Base-by-base conservation (phyloP, 768 basidiomycete genomes). In the Imleria badia region DNA sequence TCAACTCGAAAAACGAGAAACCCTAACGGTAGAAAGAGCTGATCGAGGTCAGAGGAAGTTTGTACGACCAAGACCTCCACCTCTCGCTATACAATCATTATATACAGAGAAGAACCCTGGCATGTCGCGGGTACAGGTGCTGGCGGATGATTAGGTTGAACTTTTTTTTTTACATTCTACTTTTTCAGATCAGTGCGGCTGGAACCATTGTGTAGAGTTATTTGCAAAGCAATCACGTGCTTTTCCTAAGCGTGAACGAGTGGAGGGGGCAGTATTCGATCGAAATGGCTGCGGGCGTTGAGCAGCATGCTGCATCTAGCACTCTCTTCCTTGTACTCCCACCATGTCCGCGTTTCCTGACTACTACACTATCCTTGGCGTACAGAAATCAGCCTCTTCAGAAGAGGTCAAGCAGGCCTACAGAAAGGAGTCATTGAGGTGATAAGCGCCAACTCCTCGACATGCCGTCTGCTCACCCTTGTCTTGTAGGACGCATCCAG, bases 361-460 rank as follows among this genome's bases (percentile, higher is more conserved):
- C 67, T 93, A 93, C 65, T 93, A 93, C 66, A 73, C 75, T 23
- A 75, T 93, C 20, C 76, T 93, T 45, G 61, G 62, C 54, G 61
- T 90, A 15, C 60, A 78, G 8, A 78, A 75, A 66, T 77, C 76
- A 54, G 86, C 88, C 12, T 82, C 83, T 1, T 71, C 79, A 19
- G 88, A 92, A 29, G 86, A 92, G 42, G 76, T 94, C 45, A 78
- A 83, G 35, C 84, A 84, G 60, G 90, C 86, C 0, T 93, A 93
- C 73, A 88, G 83, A 72, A 86, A 78, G 59, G 89, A 91, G 68
- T 92, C 89, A 2, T 68, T 93, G 48, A 88, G 77, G 89, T 86
- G 55, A 46, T 23, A 9, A 36, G 23, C 22, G 23, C 19, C 15
- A 41, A 35, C 11, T 43, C 35, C 20, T 19, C 56, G 48, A 31